Percentiles rank a stretch among this genome's conserved stretches.
Conservation (phyloP, 768 basidiomycete species). For the Lentinus tigrinus region DNA sequence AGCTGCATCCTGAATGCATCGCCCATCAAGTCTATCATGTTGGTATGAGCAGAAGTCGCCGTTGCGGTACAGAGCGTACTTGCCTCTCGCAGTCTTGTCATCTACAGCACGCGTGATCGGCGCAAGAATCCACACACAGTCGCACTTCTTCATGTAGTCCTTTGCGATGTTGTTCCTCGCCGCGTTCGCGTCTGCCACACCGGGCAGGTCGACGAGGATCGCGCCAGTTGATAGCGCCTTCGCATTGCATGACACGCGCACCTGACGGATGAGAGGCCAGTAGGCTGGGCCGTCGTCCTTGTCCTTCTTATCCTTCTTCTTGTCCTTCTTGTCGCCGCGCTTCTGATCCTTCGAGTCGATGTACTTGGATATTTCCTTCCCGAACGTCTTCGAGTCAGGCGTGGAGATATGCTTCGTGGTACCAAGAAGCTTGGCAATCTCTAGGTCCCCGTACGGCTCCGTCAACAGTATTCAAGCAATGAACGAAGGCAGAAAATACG, state of each 20-base stretch:
- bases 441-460: conserved; percentile 25
- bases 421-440: conserved; percentile 47
- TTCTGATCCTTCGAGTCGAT: conserved; percentile 64
- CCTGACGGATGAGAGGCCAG: conserved; percentile 65
- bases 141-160: conserved; percentile 64
- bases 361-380: conserved; percentile 56
- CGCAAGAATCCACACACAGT: conserved; percentile 66
- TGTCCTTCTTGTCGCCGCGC: conserved; percentile 46
- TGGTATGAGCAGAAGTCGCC: not conserved
- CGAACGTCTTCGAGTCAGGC: conserved; percentile 50
- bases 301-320: conserved; percentile 33
- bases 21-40: conserved; percentile 53
- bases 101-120: conserved; percentile 65
- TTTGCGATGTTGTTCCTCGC: conserved; percentile 63
- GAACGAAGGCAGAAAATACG: conserved; percentile 7
- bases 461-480: not conserved
- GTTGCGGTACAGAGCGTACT: not conserved
- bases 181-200: conserved; percentile 65
- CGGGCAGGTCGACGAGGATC: conserved; percentile 63
- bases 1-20: conserved; percentile 64
- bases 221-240: conserved; percentile 57
- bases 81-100: conserved; percentile 62
- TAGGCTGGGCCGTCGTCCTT: conserved; percentile 41
- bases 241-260: conserved; percentile 55
- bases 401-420: conserved; percentile 51